Conservation (phyloP, 2,329 filamentous ascomycete species). For the Sporothrix mexicana region DNA sequence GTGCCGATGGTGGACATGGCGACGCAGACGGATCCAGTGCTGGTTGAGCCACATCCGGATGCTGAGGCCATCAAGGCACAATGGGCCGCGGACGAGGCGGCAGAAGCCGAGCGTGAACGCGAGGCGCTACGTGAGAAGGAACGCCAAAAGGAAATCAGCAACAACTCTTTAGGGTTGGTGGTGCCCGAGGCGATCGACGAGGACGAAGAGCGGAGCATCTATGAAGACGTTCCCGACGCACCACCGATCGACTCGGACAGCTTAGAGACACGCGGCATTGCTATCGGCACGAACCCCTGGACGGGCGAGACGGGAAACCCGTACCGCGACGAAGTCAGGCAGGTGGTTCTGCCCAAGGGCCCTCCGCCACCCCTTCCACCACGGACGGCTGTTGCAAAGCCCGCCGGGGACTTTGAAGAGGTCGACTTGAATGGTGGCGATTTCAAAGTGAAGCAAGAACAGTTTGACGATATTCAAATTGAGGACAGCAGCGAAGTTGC, state of each 20-base stretch:
- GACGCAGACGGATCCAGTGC: slow-evolving; percentile 33
- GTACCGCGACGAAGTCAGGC: neutral
- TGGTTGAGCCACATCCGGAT: slow-evolving; percentile 25
- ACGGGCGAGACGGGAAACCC: slow-evolving; percentile 3
- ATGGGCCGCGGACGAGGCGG: neutral
- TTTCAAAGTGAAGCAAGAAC: neutral
- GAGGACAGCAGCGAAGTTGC: neutral
- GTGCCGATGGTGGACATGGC: slow-evolving; percentile 16
- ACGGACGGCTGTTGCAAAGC: neutral
- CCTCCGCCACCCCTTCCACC: slow-evolving; percentile 30
- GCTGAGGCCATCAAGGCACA: slow-evolving; percentile 1
- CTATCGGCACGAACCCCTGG: slow-evolving; percentile 29
- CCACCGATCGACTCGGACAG: neutral
- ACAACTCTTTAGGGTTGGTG: neutral
- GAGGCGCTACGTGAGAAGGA: neutral
- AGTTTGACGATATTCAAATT: neutral
- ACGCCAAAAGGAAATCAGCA: neutral
- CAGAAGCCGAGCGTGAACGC: neutral
- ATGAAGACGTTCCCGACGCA: slow-evolving; percentile 31
- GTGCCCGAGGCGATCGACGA: slow-evolving; percentile 18
- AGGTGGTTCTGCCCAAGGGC: neutral
- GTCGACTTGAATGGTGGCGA: slow-evolving; percentile 23
- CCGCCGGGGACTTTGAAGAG: slow-evolving; percentile 23
- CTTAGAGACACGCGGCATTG: neutral
- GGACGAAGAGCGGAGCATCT: slow-evolving; percentile 30